Conservation (phyloP, 176 grass and related monocot species). For the Raddia guianensis region DNA sequence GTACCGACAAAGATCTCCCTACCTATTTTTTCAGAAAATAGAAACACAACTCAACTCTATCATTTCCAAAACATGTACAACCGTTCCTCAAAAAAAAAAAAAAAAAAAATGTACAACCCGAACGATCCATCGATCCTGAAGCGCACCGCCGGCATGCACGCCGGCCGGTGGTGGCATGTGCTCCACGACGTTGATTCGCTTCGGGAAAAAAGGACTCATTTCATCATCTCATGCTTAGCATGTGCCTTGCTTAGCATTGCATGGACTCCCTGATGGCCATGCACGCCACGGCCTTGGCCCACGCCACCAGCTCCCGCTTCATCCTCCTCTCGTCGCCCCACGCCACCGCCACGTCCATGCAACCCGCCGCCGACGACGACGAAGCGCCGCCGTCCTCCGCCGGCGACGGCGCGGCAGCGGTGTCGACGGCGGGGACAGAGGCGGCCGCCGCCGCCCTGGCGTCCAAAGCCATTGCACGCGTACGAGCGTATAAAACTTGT, state of each 20-base stretch:
- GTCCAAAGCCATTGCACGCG: constrained; percentile 38
- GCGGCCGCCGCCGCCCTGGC: neutral
- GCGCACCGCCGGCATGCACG: neutral
- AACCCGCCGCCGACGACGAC: neutral
- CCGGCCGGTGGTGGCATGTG: neutral
- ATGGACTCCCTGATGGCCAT: constrained; percentile 58
- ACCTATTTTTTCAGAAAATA: neutral
- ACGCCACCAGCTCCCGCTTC: constrained; percentile 64
- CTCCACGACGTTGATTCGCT: neutral
- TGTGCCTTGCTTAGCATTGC: constrained; percentile 2
- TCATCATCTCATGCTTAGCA: too few species aligned
- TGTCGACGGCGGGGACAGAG: neutral
- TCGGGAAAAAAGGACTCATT: neutral
- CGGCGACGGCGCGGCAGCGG: neutral
- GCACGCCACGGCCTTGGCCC: constrained; percentile 79
- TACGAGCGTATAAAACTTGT: neutral
- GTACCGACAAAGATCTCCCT: neutral
- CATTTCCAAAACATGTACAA: too few species aligned
- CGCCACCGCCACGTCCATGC: constrained; percentile 20
- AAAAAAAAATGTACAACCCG: constrained; percentile 31
- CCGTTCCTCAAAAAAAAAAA: too few species aligned
- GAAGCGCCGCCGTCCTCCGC: neutral
- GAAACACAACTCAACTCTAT: too few species aligned
- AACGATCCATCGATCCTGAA: neutral
- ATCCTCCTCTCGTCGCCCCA: constrained; percentile 63